A percentile compares a stretch with the other conserved stretches of the same genome.
phyloP scores from a whole-genome alignment of 345 rosid species.

The Leavenworthia alabamica region DNA sequence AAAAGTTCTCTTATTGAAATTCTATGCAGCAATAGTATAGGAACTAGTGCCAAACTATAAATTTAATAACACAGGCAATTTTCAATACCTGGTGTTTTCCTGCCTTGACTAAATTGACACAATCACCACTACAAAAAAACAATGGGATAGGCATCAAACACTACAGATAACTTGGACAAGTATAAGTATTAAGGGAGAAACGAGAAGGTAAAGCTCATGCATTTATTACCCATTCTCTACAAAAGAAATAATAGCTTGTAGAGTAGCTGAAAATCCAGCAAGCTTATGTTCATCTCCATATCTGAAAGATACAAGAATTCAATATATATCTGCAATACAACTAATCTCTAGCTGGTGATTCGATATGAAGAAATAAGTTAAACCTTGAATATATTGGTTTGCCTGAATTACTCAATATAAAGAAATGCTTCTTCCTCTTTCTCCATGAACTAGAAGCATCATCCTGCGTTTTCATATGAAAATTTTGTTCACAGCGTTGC shows the following conservation, averaged over 20 bases:
- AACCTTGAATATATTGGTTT: constrained; percentile 99
- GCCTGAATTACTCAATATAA: constrained; percentile 92
- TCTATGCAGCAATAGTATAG: not conserved
- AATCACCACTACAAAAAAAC: constrained; percentile 58
- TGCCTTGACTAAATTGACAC: constrained; percentile 72
- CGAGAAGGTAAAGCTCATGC: constrained; percentile 15
- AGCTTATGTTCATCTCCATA: constrained; percentile 98
- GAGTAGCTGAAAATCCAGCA: constrained; percentile 97
- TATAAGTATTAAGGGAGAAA: not conserved
- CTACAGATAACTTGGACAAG: not conserved
- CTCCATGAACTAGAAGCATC: constrained; percentile 96
- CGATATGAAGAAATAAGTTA: not conserved
- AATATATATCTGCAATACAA: too few relatives aligned
- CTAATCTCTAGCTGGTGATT: not conserved
- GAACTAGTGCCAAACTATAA: not conserved
- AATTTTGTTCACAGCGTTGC: too few relatives aligned
- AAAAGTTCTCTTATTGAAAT: not conserved
- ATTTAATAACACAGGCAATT: not conserved
- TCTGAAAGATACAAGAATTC: constrained; percentile 37
- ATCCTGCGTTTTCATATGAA: constrained; percentile 86
- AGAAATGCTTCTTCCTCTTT: constrained; percentile 97
- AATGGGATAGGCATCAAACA: constrained; percentile 20
- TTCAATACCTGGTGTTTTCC: constrained; percentile 81
- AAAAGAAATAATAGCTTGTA: constrained; percentile 97
- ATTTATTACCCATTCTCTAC: constrained; percentile 80